These are phyloP conservation scores for Phialophora tarda DNA, from an alignment of 2,329 filamentous ascomycete species.

Conservation along the genomic window DNA sequence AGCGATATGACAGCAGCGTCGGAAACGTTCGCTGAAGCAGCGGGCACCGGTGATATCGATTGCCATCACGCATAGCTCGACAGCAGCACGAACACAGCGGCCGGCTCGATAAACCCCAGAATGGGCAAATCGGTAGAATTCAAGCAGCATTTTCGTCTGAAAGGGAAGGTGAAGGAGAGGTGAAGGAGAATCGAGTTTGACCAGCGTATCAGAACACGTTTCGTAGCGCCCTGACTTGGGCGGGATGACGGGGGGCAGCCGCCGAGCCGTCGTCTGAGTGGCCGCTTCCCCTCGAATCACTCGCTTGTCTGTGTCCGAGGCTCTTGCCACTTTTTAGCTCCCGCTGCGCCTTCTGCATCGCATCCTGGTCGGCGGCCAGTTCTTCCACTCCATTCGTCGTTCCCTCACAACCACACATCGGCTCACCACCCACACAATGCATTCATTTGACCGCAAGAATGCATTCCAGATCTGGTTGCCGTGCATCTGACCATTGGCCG, in stretches of 20 bases:
- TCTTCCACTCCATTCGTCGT: conserved; percentile 27
- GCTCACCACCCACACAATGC: conserved; percentile 11
- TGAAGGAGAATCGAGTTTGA: conserved; percentile 10
- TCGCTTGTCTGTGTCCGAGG: conserved; percentile 3
- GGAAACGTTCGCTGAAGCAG: conserved; percentile 1
- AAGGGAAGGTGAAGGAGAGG: conserved; percentile 16
- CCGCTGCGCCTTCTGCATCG: conserved; percentile 17
- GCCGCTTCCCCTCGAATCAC: conserved; percentile 14
- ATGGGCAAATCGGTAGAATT: neutral
- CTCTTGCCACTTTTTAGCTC: conserved; percentile 21
- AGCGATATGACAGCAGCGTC: neutral
- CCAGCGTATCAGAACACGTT: conserved; percentile 29
- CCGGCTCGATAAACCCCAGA: neutral
- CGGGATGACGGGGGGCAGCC: neutral
- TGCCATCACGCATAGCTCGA: conserved; percentile 3
- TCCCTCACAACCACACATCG: conserved; percentile 2
- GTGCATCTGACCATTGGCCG: conserved; percentile 9
- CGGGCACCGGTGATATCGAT: neutral
- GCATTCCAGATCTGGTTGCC: conserved; percentile 19
- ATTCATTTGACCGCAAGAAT: conserved; percentile 4
- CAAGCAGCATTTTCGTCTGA: conserved; percentile 4
- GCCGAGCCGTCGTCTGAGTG: conserved; percentile 6
- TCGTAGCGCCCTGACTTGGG: conserved; percentile 26
- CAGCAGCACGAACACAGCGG: neutral
- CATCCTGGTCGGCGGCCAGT: conserved; percentile 24